Evolutionary conservation across 2,329 filamentous ascomycete species (phyloP), one percentile per base, ranked within the genome.

Genomic region (Rugonectria rugulosa): DNA sequence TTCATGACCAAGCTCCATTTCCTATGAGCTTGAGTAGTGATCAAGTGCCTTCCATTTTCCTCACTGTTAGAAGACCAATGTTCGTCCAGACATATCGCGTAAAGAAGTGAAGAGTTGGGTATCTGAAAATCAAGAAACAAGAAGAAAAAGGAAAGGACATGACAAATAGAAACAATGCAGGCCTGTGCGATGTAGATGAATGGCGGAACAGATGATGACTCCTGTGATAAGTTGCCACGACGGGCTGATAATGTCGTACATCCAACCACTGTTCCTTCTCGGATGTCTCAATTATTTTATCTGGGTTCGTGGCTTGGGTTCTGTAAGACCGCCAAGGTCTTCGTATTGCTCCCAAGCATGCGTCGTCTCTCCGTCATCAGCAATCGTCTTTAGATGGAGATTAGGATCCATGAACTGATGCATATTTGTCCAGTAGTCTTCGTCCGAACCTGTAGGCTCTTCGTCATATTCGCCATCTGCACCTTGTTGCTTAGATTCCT

Each of bases 261-360:
- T n/a, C n/a, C n/a, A n/a, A n/a, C n/a, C n/a, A n/a, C n/a, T n/a
- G n/a, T n/a, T n/a, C n/a, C n/a, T 11, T 31, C 24, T 43, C 24
- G 23, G 17, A 29, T 5, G 10, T 19, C 24, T 19, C 17, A 15
- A 11, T 43, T 29, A 12, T 42, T 43, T 24, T 43, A n/a, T 19
- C 3, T 43, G 23, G 4, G 23, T 15, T n/a, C 15, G 41, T 19
- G 9, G 29, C 27, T 40, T 23, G 20, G 42, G 21, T 73, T 75
- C 73, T 2, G 73, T 80, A 41, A 80, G 62, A 0, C 79, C 79
- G 27, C 79, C 79, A 4, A 81, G 64, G 11, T 79, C 76, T 23
- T 72, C 70, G 56, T 78, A 81, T 64, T 80, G 76, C 59, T 77
- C 78, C 78, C 77, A 81, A 5, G 73, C 73, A 4, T 74, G 69